phyloP scores from a whole-genome alignment of 106 monocot genomes.

The Ottelia alismoides region DNA sequence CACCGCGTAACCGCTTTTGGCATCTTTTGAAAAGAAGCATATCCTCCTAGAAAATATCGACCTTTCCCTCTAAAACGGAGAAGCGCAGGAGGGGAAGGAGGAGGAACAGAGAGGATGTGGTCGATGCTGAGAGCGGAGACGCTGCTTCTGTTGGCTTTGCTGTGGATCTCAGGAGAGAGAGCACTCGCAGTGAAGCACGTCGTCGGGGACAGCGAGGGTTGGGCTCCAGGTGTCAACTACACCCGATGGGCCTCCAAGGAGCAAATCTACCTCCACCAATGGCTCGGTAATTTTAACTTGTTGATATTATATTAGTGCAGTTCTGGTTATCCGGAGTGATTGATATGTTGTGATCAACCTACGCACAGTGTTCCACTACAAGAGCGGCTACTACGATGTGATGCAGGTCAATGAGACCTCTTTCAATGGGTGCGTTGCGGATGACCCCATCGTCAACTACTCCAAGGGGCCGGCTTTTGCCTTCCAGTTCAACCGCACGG shows the following conservation, averaged over 20 bases:
- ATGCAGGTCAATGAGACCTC: slow-evolving; percentile 20
- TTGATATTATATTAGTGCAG: background rate
- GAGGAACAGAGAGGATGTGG: too few species aligned
- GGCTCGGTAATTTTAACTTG: slow-evolving; percentile 12
- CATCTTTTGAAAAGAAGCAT: too few species aligned
- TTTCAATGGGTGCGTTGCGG: slow-evolving; percentile 16
- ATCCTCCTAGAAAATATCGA: too few species aligned
- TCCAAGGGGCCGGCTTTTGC: slow-evolving; percentile 17
- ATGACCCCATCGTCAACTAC: slow-evolving; percentile 14
- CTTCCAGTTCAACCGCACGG: slow-evolving; percentile 19
- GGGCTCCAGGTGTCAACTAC: slow-evolving; percentile 23
- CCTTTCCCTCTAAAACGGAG: too few species aligned
- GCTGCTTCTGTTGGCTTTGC: too few species aligned
- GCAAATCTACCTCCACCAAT: slow-evolving; percentile 20
- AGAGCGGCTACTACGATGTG: slow-evolving; percentile 27
- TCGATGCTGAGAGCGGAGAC: too few species aligned
- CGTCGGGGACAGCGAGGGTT: slow-evolving; percentile 12
- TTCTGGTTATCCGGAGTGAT: background rate
- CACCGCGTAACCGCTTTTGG: too few species aligned
- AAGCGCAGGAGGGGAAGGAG: too few species aligned
- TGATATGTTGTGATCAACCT: background rate
- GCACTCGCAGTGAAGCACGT: slow-evolving; percentile 3
- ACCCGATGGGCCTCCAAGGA: slow-evolving; percentile 15
- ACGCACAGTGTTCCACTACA: slow-evolving; percentile 18
- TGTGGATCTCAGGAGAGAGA: too few species aligned